Evolutionary conservation across 805 yeast genomes (phyloP).

Genomic region (Kuraishia molischiana): DNA sequence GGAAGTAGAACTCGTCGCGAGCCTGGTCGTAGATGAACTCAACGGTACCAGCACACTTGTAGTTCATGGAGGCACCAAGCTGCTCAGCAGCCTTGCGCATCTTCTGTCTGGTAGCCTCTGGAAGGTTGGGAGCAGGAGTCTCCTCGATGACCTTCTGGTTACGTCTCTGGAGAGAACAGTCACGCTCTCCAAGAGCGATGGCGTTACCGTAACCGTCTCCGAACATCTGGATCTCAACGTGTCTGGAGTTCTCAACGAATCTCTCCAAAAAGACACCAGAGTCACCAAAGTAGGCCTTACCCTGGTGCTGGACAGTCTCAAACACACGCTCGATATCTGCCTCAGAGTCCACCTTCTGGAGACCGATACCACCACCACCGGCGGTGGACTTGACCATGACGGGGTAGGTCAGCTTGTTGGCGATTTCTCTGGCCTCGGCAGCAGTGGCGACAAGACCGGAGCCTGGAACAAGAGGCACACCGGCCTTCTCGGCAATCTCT

Average conservation of each 20-base stretch:
- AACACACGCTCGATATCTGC: constrained; percentile 78
- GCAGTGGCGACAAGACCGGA: constrained; percentile 70
- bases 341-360: constrained; percentile 83
- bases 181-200: constrained; percentile 93
- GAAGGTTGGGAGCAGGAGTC: constrained; percentile 94
- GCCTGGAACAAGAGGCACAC: constrained; percentile 97
- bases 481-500: constrained; percentile 84
- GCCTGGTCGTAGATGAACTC: constrained; percentile 86
- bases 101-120: constrained; percentile 61
- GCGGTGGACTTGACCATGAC: constrained; percentile 97
- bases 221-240: constrained; percentile 92
- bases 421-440: constrained; percentile 67
- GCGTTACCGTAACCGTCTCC: constrained; percentile 95
- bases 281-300: constrained; percentile 87
- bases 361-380: constrained; percentile 99
- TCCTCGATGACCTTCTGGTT: constrained; percentile 95
- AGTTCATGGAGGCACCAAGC: constrained; percentile 72
- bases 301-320: constrained; percentile 89
- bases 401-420: constrained; percentile 72
- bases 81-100: constrained; percentile 83
- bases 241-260: constrained; percentile 91
- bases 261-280: constrained; percentile 92
- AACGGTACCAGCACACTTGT: constrained; percentile 96
- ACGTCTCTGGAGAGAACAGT: constrained; percentile 94
- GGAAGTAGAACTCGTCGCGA: constrained; percentile 84